Evolutionary conservation across 2,329 filamentous ascomycete genomes (phyloP), one percentile per base, ranked within the genome.

Genomic region (Aplosporella prunicola): DNA sequence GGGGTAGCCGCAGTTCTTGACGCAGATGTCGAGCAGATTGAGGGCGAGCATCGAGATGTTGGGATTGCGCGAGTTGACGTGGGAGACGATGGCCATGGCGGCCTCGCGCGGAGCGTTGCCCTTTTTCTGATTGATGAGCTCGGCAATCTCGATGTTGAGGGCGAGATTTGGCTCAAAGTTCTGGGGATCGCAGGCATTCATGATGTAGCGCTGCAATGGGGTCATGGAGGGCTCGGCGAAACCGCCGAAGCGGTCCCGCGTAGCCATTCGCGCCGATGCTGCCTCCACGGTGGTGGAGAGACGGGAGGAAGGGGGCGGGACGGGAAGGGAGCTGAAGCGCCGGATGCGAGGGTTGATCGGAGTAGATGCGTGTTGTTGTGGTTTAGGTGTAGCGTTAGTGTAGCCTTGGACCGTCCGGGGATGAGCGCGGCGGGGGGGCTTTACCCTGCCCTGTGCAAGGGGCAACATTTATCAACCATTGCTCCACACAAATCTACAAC

Each of bases 1-100:
- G 1, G 91, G 88, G 59, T 98, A 98, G 51, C 91, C 91, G 72
- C 91, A 98, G 67, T 98, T 98, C 71, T 98, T 98, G 63, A 96
- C 91, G 63, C 91, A 96, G 46, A 96, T 96, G 60, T 98, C 91
- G 57, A 98, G 83, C 48, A 98, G 76, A 52, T 71, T 80, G 55
- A 96, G 73, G 42, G 91, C 89, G 42, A 96, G 74, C 48, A 98
- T 69, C 43, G 88, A 82, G 49, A 98, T 86, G 61, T 94, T 96
- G 43, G 88, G 83, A 59, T 96, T 98, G 59, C 91, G 84, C 62
- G 93, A 86, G 66, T 98, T 98, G 69, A 96, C 80, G 56, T 88
- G 87, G 63, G 82, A 81, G 51, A 95, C 89, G 47, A 96, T 94
- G 46, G 87, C 78, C 47, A 93, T 78, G 43, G 89, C 89, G 32